Conservation (phyloP, 2,329 filamentous ascomycete species). For the Alternaria gansuensis region DNA sequence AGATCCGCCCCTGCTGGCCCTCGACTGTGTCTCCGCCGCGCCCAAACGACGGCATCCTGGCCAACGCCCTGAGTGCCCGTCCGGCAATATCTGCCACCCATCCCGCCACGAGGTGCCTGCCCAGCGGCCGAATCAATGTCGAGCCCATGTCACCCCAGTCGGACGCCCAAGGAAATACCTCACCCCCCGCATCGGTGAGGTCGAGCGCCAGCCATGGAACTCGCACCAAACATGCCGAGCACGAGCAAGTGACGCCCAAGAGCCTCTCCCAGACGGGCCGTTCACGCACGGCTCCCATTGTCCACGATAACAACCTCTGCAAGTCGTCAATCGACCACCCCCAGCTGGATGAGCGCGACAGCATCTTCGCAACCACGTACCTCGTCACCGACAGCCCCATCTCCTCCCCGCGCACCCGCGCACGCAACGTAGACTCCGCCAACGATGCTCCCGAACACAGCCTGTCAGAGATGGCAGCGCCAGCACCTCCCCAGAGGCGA, state of each 20-base stretch:
- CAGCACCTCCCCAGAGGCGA: constrained; percentile 43
- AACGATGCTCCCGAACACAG: constrained; percentile 43
- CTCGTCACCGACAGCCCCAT: constrained; percentile 60
- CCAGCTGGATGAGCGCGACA: constrained; percentile 69
- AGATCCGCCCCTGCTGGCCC: constrained; percentile 30
- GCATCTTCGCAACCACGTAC: constrained; percentile 71
- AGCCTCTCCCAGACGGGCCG: constrained; percentile 50
- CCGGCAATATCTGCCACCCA: constrained; percentile 48
- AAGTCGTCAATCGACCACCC: constrained; percentile 54
- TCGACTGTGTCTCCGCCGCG: constrained; percentile 35
- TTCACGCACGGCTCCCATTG: constrained; percentile 51
- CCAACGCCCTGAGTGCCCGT: constrained; percentile 28
- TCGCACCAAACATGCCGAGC: constrained; percentile 28
- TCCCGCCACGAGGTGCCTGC: constrained; percentile 44
- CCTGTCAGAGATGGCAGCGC: constrained; percentile 43
- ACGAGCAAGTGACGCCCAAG: constrained; percentile 43
- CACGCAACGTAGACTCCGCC: constrained; percentile 27
- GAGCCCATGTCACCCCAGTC: constrained; percentile 54
- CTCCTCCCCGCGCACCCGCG: constrained; percentile 49
- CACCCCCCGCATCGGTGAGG: constrained; percentile 54
- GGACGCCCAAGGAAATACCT: constrained; percentile 52
- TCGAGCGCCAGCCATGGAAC: constrained; percentile 41
- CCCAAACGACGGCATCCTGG: constrained; percentile 35
- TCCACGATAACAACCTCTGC: constrained; percentile 47
- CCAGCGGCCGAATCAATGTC: constrained; percentile 54